Evolutionary conservation across 352 stramenopile species (phyloP), one percentile per base, ranked within the genome.

Genomic region (Globisporangium lucens): DNA sequence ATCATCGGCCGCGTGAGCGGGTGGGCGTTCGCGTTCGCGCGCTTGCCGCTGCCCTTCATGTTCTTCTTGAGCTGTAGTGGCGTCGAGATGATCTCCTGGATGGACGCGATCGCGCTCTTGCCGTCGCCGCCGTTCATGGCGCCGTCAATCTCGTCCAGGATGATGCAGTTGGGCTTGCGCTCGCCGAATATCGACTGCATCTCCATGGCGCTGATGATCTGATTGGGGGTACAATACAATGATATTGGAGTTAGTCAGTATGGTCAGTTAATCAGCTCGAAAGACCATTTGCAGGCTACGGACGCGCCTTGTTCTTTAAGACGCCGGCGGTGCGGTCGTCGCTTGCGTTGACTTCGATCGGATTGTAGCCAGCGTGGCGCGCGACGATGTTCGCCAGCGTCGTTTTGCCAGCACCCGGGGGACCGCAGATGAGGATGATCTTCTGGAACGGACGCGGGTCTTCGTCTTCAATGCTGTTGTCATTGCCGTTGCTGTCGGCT

Each of bases 71-170:
- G 66, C 55, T 72, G 82, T 71, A 98, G 76, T 5, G 96, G 89
- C 3, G 91, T 82, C 20, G 86, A 82, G 33, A 97, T 87, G 70
- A 99, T 98, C 59, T 98, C 84, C 63, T 98, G 82, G 63, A 99
- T 89, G 27, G 89, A 80, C 27, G 93, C 77, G 52, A 99, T 97
- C 1, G 96, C 89, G 4, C 75, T 85, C 61, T 81, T 89, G 22
- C 87, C 88, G 62, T 97, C 82, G 68, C 78, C 80, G 69, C 97
- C 78, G 70, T 94, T 92, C 76, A 94, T 97, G 0, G 96, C 95
- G 22, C 98, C 98, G 75, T 99, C 98, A 58, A 99, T 96, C 77
- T 99, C 98, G 73, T 99, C 98, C 9, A 99, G 72, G 74, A 99
- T 98, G 67, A 99, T 90, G 70, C 94, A 99, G 69, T 99, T 99